Percentiles rank a stretch among this genome's conserved stretches.
Conservation (phyloP, 139 green algal genomes). For the Nannochloris sp. region DNA sequence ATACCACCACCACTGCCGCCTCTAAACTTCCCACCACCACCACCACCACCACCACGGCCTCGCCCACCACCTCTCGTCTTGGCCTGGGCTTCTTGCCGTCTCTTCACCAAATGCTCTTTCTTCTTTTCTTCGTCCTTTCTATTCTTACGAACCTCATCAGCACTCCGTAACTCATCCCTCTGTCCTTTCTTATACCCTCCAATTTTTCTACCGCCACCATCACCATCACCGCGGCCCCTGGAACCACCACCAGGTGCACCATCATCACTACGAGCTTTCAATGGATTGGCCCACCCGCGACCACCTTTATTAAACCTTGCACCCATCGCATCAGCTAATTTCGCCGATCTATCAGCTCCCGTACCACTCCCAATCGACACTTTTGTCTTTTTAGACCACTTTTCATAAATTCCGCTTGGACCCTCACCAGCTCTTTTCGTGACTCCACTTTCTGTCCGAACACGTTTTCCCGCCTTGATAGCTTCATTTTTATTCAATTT, state of each 20-base stretch:
- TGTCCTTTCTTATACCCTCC: not conserved
- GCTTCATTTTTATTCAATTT: constrained; percentile 47
- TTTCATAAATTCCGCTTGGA: constrained; percentile 48
- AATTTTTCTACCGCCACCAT: not conserved
- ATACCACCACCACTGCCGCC: not conserved
- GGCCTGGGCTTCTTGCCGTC: constrained; percentile 2
- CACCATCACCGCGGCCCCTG: not conserved
- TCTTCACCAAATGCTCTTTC: not conserved
- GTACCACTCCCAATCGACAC: constrained; percentile 27
- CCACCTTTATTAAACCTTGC: constrained; percentile 43
- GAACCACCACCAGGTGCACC: not conserved
- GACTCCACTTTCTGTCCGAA: constrained; percentile 15
- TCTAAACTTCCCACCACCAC: constrained; percentile 1
- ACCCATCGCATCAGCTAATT: not conserved
- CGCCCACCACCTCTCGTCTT: not conserved
- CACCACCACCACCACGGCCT: not conserved
- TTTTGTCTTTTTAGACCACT: constrained; percentile 59
- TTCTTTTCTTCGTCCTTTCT: constrained; percentile 5
- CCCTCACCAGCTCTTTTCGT: constrained; percentile 19
- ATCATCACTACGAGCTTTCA: constrained; percentile 8
- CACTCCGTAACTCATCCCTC: constrained; percentile 14
- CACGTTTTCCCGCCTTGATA: constrained; percentile 37
- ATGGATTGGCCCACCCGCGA: constrained; percentile 43
- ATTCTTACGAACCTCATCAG: constrained; percentile 29
- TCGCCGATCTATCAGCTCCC: not conserved